Percentiles rank a stretch among this genome's conserved stretches.
Conservation (phyloP, 768 basidiomycete species). For the Leccinum rimulosum region DNA sequence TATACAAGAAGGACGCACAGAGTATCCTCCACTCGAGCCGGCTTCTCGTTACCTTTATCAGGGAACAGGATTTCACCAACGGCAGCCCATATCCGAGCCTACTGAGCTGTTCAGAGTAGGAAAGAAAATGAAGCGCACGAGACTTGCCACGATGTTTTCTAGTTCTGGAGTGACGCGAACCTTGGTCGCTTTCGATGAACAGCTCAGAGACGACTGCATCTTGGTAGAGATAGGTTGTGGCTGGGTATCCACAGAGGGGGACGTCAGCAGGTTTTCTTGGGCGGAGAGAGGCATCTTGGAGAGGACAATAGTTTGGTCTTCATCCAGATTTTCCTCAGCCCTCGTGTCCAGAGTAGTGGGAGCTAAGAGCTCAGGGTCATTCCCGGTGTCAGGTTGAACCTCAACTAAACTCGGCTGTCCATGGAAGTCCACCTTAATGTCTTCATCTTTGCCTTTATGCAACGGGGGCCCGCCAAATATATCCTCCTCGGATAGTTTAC, state of each 20-base stretch:
- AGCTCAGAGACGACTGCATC: slow-evolving; percentile 10
- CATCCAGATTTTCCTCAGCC: slow-evolving; percentile 20
- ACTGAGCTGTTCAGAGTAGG: background rate
- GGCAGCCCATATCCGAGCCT: slow-evolving; percentile 71
- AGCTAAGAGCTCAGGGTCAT: slow-evolving; percentile 1
- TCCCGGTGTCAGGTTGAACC: slow-evolving; percentile 6
- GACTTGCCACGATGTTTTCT: slow-evolving; percentile 61
- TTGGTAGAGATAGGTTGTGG: slow-evolving; percentile 6
- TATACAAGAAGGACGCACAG: slow-evolving; percentile 43
- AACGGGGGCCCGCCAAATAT: slow-evolving; percentile 7
- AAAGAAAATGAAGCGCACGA: background rate
- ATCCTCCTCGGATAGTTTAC: slow-evolving; percentile 2
- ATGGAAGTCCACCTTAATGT: slow-evolving; percentile 1
- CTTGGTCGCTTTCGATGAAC: slow-evolving; percentile 31
- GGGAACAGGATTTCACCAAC: slow-evolving; percentile 64
- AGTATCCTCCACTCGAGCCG: slow-evolving; percentile 56
- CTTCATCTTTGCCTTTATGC: slow-evolving; percentile 2
- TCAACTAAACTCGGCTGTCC: slow-evolving; percentile 17
- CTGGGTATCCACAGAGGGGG: slow-evolving; percentile 2
- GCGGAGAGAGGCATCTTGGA: slow-evolving; percentile 12
- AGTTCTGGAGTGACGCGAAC: slow-evolving; percentile 59
- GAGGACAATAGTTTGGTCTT: slow-evolving; percentile 33
- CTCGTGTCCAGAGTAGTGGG: slow-evolving; percentile 2
- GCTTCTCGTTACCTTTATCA: slow-evolving; percentile 42
- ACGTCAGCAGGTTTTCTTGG: background rate